phyloP scores from a whole-genome alignment of 169 alveolate genomes.

The Sarcocystis neurona region DNA sequence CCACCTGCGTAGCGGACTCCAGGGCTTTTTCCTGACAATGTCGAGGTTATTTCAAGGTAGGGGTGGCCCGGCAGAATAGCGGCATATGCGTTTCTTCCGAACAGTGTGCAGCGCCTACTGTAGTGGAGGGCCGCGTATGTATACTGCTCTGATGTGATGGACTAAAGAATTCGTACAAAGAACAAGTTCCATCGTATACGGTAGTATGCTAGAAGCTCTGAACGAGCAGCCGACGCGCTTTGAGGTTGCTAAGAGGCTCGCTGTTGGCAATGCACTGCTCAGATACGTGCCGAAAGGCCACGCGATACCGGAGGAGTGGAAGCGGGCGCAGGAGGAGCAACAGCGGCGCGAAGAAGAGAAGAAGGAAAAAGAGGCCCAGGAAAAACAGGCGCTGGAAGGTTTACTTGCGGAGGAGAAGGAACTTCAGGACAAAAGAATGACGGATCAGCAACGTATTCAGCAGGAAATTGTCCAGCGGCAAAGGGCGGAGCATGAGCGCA shows the following conservation, averaged over 20 bases:
- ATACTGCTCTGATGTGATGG: too few species aligned
- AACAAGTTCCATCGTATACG: too few species aligned
- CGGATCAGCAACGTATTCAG: background rate
- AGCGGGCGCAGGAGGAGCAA: constrained; percentile 55
- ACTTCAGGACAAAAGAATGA: background rate
- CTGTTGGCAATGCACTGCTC: constrained; percentile 6
- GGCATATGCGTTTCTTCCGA: too few species aligned
- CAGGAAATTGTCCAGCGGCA: constrained; percentile 33
- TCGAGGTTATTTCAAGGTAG: too few species aligned
- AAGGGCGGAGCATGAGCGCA: constrained; percentile 6
- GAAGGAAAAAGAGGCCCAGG: constrained; percentile 57
- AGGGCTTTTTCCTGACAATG: too few species aligned
- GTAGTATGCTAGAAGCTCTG: too few species aligned
- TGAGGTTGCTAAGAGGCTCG: background rate
- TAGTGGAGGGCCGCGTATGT: too few species aligned
- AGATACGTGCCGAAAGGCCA: constrained; percentile 75
- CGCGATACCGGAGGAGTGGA: constrained; percentile 68
- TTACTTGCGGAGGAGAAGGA: constrained; percentile 57
- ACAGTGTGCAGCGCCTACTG: too few species aligned
- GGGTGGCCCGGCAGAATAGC: too few species aligned
- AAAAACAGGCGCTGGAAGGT: constrained; percentile 48
- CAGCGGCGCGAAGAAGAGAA: constrained; percentile 57
- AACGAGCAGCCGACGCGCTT: background rate
- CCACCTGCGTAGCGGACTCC: too few species aligned
- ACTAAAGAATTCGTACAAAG: too few species aligned